Base-by-base conservation (phyloP, 2,329 filamentous ascomycete species). In the Akanthomyces dipterigenus region DNA sequence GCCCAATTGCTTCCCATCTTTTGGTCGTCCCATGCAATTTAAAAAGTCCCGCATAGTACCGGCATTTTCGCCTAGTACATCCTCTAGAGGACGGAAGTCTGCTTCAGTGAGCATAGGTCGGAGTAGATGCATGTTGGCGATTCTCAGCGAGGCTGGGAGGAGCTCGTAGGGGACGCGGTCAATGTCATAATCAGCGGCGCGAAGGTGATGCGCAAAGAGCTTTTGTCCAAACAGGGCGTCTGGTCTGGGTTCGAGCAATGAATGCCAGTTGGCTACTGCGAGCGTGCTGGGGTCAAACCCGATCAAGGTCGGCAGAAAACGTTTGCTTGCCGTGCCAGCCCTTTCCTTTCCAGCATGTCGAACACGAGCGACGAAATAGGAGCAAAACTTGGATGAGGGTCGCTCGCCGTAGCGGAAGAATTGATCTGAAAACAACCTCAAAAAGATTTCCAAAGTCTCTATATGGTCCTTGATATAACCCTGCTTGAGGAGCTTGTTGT, bases 401-500 rank as follows among this genome's bases (percentile, higher is more conserved):
- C n/a, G 16, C 5, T 53, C 18, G 18, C 65, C 62, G 31, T 54
- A 22, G 2, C 6, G 60, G 20, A 66, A 64, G 36, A 66, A 63
- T 9, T 57, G 36, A 1, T 57, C 31, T 1, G 53, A 46, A 16
- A 71, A 65, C 1, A 67, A 5, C 1, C 42, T 49, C 42, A 70
- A 40, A 0, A 77, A 56, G 5, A 54, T 64, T 1, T 38, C 63
- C 50, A 69, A 78, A 3, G 80, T 36, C 1, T 67, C 70, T 1
- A 78, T 59, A 1, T 69, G 67, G 31, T 69, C 26, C 2, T 57
- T 62, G 20, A 81, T 69, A 43, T 76, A 74, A 0, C 73, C 73
- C 51, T 72, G 76, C 51, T 76, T 65, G 0, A 78, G 71, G 2
- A 81, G 72, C 74, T 80, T 78, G 66, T 80, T 79, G 68, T 82